Evolutionary conservation across 345 rosid species (phyloP).

Genomic region (Lepidium aucheri): DNA sequence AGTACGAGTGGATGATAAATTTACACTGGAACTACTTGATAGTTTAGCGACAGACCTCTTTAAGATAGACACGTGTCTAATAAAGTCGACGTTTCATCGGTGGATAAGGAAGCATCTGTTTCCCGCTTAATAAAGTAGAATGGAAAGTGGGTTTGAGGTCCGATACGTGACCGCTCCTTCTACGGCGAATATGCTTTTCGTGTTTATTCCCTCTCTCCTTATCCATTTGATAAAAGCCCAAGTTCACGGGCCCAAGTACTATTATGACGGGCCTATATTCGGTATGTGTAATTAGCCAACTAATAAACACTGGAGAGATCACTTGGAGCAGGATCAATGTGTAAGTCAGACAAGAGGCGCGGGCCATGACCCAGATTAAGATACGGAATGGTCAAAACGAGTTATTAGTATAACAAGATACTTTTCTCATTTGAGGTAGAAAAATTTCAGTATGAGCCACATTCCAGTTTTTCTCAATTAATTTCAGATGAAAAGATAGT

Average conservation of each 20-base stretch:
- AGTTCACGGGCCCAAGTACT: background rate
- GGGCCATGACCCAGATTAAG: background rate
- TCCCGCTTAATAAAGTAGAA: constrained; percentile 21
- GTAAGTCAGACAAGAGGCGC: background rate
- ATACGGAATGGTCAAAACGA: background rate
- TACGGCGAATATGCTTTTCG: constrained; percentile 9
- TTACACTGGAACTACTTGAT: constrained; percentile 8
- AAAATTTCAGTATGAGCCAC: background rate
- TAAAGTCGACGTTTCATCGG: constrained; percentile 5
- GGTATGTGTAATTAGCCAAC: too few relatives aligned
- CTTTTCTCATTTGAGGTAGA: constrained; percentile 1
- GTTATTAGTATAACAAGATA: background rate
- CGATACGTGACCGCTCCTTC: constrained; percentile 19
- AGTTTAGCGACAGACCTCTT: constrained; percentile 25
- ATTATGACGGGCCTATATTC: too few relatives aligned
- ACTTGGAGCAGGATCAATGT: background rate
- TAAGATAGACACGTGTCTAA: background rate
- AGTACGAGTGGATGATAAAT: constrained; percentile 11
- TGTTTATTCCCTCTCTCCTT: background rate
- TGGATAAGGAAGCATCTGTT: constrained; percentile 15
- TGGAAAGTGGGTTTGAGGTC: constrained; percentile 32
- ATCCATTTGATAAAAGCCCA: background rate
- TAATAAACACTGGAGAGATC: background rate
- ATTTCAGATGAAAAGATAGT: constrained; percentile 1
- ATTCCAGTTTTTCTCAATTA: constrained; percentile 3